Evolutionary conservation across 1,284 basidiomycete species (phyloP), one percentile per base, ranked within the genome.

Genomic region (Cutaneotrichosporon sp.): DNA sequence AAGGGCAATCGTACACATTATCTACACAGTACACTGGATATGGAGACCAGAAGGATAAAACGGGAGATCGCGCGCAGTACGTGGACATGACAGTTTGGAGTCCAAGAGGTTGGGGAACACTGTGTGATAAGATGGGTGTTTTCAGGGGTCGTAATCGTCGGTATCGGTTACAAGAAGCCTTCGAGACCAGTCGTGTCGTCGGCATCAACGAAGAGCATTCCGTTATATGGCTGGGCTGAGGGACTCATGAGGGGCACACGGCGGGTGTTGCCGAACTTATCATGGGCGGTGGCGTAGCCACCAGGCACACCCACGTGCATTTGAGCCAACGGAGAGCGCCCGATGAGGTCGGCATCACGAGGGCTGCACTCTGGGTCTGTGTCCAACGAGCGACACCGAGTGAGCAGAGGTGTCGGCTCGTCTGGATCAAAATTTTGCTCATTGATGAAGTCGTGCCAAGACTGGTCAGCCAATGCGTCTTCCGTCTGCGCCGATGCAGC

Each of bases 391-490:
- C 57, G 50, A 35, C 57, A 59, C 19, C 57, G 37, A 19, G 57
- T 59, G 24, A 59, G 48, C 44, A 59, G 31, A 39, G 57, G 57
- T n/a, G 57, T 59, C 41, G 53, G 53, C 50, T 59, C 57, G 48
- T 59, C 57, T 25, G 50, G 52, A 31, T 59, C 57, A 55, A 59
- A 59, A 53, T 52, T 59, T 47, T 59, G 54, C 41, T 59, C 57
- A 51, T 59, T 59, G 45, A 59, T 59, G 44, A 55, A 59, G 41
- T 59, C 57, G 54, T 59, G 57, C 57, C 57, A 59, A n/a, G 53
- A 55, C 51, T 59, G 57, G 37, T 59, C 57, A 14, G 57, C 57
- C 12, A 59, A 41, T 25, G 57, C 57, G 45, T 59, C 57, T 38
- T 59, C 57, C 12, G 29, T 37, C 27, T 37, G n/a, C 8, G 46